Conservation (phyloP, 2,329 filamentous ascomycete genomes). For the Stagonosporopsis vannaccii region DNA sequence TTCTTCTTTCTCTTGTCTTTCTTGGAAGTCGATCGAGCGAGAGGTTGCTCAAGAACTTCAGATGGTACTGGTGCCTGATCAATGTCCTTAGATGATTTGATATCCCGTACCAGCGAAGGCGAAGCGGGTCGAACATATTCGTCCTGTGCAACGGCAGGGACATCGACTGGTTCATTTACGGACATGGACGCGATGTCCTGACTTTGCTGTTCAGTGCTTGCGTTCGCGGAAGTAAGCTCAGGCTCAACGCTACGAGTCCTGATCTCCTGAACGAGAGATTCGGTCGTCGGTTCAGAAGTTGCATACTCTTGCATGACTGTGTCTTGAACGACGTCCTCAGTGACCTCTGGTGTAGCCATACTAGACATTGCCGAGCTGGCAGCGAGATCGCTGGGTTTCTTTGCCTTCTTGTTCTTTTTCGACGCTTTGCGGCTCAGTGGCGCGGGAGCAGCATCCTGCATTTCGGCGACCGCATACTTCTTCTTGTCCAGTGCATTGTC, state of each 20-base stretch:
- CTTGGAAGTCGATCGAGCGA: slow-evolving; percentile 29
- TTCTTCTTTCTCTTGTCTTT: slow-evolving; percentile 39
- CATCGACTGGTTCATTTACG: not conserved
- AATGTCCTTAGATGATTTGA: not conserved
- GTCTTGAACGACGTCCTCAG: slow-evolving; percentile 3
- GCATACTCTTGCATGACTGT: not conserved
- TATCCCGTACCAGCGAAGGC: not conserved
- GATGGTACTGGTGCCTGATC: slow-evolving; percentile 4
- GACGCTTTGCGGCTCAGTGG: slow-evolving; percentile 29
- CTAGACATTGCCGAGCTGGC: not conserved
- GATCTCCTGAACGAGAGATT: not conserved
- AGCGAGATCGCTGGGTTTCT: slow-evolving; percentile 32
- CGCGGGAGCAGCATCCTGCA: slow-evolving; percentile 12
- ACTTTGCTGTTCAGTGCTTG: not conserved
- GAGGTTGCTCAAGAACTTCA: slow-evolving; percentile 13
- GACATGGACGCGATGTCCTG: not conserved
- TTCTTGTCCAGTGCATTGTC: not conserved
- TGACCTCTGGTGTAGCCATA: not conserved
- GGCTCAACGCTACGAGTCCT: not conserved
- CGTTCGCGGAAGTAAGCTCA: not conserved
- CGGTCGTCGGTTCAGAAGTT: slow-evolving; percentile 1
- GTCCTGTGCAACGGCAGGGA: not conserved
- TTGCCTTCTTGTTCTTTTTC: slow-evolving; percentile 46
- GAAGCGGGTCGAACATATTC: not conserved
- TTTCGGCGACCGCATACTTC: not conserved